Conservation (phyloP, 2,329 filamentous ascomycete species). For the Aureobasidium namibiae region DNA sequence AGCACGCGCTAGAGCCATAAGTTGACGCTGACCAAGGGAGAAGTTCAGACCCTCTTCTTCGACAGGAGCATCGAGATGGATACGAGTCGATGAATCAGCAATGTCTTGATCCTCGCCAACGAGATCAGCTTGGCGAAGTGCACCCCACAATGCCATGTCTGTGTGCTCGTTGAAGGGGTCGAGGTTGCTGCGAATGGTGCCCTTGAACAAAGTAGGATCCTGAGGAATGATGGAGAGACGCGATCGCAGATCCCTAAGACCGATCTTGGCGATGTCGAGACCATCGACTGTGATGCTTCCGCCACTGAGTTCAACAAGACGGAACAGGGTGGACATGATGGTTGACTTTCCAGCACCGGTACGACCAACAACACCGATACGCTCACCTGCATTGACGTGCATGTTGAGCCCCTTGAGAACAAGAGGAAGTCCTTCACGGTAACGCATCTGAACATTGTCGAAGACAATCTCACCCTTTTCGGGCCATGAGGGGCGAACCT, state of each 20-base stretch:
- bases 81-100: conserved; percentile 42
- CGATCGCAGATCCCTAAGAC: conserved; percentile 66
- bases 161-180: conserved; percentile 74
- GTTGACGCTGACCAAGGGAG: conserved; percentile 85
- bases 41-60: conserved; percentile 96
- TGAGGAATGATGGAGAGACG: conserved; percentile 72
- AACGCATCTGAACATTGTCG: conserved; percentile 44
- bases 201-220: conserved; percentile 74
- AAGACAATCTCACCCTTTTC: conserved; percentile 63
- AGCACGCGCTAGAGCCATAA: conserved; percentile 88
- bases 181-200: conserved; percentile 70
- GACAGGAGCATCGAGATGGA: conserved; percentile 75
- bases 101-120: conserved; percentile 45
- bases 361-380: conserved; percentile 72
- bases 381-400: conserved; percentile 66
- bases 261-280: conserved; percentile 58
- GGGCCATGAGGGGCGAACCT: conserved; percentile 72
- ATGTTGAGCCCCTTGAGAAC: conserved; percentile 48
- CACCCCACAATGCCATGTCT: conserved; percentile 70
- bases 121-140: conserved; percentile 68
- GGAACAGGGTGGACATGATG: conserved; percentile 77
- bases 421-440: conserved; percentile 40
- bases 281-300: conserved; percentile 43
- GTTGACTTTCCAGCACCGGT: conserved; percentile 78
- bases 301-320: conserved; percentile 47